Base-by-base conservation (phyloP, 352 stramenopile species). In the Aphanomyces euteiches region DNA sequence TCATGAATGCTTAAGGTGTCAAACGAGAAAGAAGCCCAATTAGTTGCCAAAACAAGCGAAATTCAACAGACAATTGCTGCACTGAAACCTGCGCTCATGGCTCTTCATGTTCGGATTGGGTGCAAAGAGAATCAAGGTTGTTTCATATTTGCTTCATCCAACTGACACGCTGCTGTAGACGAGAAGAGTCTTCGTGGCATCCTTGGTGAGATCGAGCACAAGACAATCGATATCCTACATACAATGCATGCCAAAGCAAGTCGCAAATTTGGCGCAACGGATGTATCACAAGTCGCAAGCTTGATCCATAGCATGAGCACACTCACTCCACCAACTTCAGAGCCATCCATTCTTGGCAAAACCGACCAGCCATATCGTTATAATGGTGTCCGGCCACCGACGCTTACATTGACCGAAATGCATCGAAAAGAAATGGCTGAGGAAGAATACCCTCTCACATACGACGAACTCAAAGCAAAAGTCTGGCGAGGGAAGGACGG, bases 391-490 rank as follows among this genome's bases (percentile, higher is more conserved):
- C 76, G 79, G 7, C 82, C 83, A 0, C 85, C 84, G 41, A 83
- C 91, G 34, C 73, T 94, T 69, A 91, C 85, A 0, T 74, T 91
- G 36, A 80, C 90, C 17, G 87, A 92, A 67, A 78, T 93, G 61
- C 85, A 86, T 48, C 90, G 89, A 72, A 92, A 91, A 69, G 87
- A 93, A 76, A 90, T 87, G 60, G 77, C 90, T 21, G 85, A 95
- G 71, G 85, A 95, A 67, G 85, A 91, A 65, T 95, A 95, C 56
- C 85, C 87, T n/a, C 80, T 93, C 10, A 93, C 82, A 10, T 93
- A 95, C 76, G 78, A 90, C 66, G 85, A 93, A 60, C 83, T 95
- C 69, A 94, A 94, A 76, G 78, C 81, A 50, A 90, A 91, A 73
- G 85, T 92, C 13, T 95, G 87, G 85, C 77, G 37, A 8, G 34